These are phyloP conservation scores for Boeremia lycopersici DNA, from an alignment of 2,329 filamentous ascomycete species.

Conservation along the genomic window DNA sequence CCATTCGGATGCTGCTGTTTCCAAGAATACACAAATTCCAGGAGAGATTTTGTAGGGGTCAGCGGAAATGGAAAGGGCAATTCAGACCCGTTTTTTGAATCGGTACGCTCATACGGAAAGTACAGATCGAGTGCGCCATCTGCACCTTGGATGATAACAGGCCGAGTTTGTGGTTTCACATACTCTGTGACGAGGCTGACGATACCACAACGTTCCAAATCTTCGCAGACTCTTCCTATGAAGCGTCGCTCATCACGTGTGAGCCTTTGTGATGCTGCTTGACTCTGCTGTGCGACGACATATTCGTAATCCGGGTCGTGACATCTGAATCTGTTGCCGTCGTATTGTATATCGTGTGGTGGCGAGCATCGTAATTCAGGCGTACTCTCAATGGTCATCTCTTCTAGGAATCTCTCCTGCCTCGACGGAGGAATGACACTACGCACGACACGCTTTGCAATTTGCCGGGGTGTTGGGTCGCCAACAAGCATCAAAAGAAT, in stretches of 20 bases:
- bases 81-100: too few species aligned
- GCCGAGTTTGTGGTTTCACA: too few species aligned
- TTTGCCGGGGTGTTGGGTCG: constrained; percentile 27
- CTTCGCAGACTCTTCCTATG: constrained; percentile 30
- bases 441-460: constrained; percentile 31
- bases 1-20: constrained; percentile 27
- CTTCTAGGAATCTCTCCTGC: constrained; percentile 30
- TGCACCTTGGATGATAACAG: constrained; percentile 27
- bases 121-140: constrained; percentile 36
- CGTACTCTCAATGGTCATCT: constrained; percentile 26
- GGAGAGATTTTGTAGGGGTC: too few species aligned
- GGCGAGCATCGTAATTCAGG: constrained; percentile 23
- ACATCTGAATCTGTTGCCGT: constrained; percentile 31
- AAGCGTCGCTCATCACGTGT: constrained; percentile 33
- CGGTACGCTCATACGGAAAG: too few species aligned
- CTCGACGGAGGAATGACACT: constrained; percentile 32
- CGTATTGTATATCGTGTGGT: constrained; percentile 32
- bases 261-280: too few species aligned
- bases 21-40: constrained; percentile 24
- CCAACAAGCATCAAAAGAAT: constrained; percentile 30
- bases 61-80: too few species aligned
- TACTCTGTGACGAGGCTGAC: too few species aligned
- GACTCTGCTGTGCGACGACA: too few species aligned
- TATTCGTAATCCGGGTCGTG: too few species aligned
- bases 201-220: too few species aligned